These are phyloP conservation scores for Penicillium coprophilum DNA, from an alignment of 495 filamentous ascomycete genomes.

Conservation along the genomic window DNA sequence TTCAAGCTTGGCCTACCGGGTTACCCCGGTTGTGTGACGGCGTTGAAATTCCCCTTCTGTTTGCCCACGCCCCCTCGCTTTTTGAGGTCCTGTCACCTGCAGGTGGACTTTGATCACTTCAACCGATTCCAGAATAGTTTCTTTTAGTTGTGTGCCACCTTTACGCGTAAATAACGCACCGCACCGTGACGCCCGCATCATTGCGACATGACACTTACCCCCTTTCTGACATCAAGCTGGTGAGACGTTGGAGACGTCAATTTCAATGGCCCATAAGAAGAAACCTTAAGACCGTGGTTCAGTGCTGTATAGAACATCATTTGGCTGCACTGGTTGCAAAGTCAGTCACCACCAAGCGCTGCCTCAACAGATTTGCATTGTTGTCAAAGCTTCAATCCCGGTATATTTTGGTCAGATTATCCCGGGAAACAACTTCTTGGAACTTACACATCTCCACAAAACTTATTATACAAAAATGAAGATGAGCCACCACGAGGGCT, in stretches of 20 bases:
- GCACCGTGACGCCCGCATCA: not conserved
- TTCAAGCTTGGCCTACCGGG: conserved; percentile 24
- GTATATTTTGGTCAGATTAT: not conserved
- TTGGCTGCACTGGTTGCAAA: not conserved
- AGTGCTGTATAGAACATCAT: not conserved
- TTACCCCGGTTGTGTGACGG: conserved; percentile 28
- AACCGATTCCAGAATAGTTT: conserved; percentile 5
- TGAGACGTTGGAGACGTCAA: conserved; percentile 5
- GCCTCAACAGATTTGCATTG: not conserved
- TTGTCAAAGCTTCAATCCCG: not conserved
- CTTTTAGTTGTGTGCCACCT: conserved; percentile 1
- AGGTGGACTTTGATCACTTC: conserved; percentile 11
- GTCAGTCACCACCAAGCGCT: not conserved
- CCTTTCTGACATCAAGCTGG: not conserved
- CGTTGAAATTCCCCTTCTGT: conserved; percentile 14
- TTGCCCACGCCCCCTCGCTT: conserved; percentile 16
- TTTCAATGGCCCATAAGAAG: conserved; percentile 1
- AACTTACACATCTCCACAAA: not conserved
- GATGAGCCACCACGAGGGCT: conserved; percentile 28
- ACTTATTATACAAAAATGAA: conserved; percentile 6
- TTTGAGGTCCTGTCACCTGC: conserved; percentile 16
- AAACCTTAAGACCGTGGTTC: not conserved
- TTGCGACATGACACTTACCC: conserved; percentile 1
- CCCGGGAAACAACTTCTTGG: not conserved
- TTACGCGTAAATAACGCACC: conserved; percentile 12